These are phyloP conservation scores for Bothriochloa decipiens DNA, from an alignment of 176 grass and related monocot genomes.

Conservation along the genomic window DNA sequence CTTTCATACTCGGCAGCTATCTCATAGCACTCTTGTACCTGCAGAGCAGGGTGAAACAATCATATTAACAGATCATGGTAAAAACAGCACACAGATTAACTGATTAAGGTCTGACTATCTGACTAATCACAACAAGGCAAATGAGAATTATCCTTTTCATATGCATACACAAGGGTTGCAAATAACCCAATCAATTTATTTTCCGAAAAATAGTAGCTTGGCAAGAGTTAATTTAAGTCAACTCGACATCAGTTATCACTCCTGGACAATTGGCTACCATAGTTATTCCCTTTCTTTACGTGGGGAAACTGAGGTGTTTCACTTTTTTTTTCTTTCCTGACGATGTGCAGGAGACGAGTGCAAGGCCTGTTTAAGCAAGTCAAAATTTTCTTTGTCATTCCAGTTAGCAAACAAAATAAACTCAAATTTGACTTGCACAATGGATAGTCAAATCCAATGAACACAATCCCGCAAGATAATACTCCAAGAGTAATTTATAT, in stretches of 20 bases:
- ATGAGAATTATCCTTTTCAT: not conserved
- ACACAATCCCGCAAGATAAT: not conserved
- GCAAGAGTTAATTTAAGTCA: not conserved
- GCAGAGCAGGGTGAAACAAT: not conserved
- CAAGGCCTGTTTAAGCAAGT: not conserved
- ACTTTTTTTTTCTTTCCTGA: not conserved
- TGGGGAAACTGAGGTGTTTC: not conserved
- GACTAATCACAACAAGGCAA: not conserved
- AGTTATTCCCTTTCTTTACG: not conserved
- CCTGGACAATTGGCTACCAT: not conserved
- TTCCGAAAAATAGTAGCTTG: not conserved
- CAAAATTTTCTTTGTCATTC: not conserved
- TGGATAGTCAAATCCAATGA: not conserved
- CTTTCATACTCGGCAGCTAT: slow-evolving; percentile 49
- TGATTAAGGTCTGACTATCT: not conserved
- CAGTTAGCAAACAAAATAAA: not conserved
- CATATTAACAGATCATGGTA: not conserved
- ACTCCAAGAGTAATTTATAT: not conserved
- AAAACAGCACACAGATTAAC: not conserved
- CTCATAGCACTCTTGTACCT: slow-evolving; percentile 58
- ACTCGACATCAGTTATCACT: not conserved
- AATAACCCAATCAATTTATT: not conserved
- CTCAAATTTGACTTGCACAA: not conserved
- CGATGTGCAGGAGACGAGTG: not conserved
- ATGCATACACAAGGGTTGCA: not conserved